Evolutionary conservation across 805 yeast species (phyloP), one percentile per base, ranked within the genome.

Genomic region (Cyberlindnera xylosilytica): DNA sequence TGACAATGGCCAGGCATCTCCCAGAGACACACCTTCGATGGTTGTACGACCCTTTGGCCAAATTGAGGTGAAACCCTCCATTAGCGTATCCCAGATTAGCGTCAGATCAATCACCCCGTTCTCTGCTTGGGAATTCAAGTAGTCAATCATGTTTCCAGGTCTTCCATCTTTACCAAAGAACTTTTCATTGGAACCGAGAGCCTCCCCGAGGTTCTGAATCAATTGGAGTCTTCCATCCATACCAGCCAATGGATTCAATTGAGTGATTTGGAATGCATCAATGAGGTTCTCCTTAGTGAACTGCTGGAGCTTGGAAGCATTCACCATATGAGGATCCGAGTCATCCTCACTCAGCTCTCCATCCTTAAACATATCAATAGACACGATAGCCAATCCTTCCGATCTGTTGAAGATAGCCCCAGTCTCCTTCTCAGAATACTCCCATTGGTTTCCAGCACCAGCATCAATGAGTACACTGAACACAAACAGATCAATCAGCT

Each of bases 341-440:
- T 45, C 35, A 27, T 63, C 62, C 34, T 58, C 59, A 20, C 77
- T 68, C 34, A 79, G 68, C 13, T 49, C 53, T 1, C 85, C 86
- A 15, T 60, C 52, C 9, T 61, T 60, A 54, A 79, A 80, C 74
- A 79, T 66, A 51, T 78, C 67, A 41, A 73, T 65, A 15, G 80
- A 70, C 0, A 81, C 84, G 35, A 80, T 73, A 4, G 86, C 87
- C 38, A 79, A 63, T 4, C 87, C 87, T 61, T 80, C 87, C 12
- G 81, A 73, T 56, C 87, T 66, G 20, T 56, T 59, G 30, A 58
- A 55, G 9, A 60, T 63, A 8, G 49, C 54, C 6, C 60, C 62
- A 2, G 66, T 53, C 1, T 44, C 61, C 2, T 52, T 44, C 45
- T 78, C 82, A 2, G 46, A 52, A 51, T 66, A 80, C 32, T 53